Conservation (phyloP, 1,284 basidiomycete species). For the Coniferiporia weirii region DNA sequence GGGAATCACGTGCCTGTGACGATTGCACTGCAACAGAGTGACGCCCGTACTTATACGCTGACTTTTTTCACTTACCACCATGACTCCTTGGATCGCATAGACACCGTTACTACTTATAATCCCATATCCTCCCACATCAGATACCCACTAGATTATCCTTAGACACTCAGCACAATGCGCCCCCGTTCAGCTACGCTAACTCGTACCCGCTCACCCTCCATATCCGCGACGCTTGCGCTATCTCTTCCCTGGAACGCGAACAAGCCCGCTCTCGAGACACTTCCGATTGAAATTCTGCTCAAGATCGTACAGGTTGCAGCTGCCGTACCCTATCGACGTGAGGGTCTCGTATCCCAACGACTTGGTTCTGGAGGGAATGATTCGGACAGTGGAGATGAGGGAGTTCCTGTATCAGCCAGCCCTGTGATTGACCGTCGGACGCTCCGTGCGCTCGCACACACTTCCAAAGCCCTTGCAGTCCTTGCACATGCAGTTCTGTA, state of each 20-base stretch:
- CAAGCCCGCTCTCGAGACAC: constrained; percentile 6
- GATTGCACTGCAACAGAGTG: no score
- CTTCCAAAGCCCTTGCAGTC: constrained; percentile 5
- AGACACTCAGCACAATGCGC: background rate
- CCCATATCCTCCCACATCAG: background rate
- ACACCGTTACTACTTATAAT: background rate
- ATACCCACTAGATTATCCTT: background rate
- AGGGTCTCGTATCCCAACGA: background rate
- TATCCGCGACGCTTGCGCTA: constrained; percentile 2
- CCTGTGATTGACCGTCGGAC: background rate
- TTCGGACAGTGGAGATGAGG: background rate
- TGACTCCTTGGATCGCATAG: background rate
- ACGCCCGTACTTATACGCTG: no score
- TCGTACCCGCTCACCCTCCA: constrained; percentile 2
- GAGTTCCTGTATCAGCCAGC: background rate
- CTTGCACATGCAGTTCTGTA: constrained; percentile 12
- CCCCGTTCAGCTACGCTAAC: background rate
- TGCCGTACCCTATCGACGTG: background rate
- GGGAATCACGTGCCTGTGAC: no score
- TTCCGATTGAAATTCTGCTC: constrained; percentile 14
- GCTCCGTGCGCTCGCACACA: constrained; percentile 9
- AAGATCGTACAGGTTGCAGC: constrained; percentile 6
- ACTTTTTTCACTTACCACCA: background rate
- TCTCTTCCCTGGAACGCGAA: background rate
- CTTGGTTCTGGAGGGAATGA: background rate